These are phyloP conservation scores for Hymenochaete sp. DNA, from an alignment of 1,284 basidiomycete genomes.

Conservation along the genomic window DNA sequence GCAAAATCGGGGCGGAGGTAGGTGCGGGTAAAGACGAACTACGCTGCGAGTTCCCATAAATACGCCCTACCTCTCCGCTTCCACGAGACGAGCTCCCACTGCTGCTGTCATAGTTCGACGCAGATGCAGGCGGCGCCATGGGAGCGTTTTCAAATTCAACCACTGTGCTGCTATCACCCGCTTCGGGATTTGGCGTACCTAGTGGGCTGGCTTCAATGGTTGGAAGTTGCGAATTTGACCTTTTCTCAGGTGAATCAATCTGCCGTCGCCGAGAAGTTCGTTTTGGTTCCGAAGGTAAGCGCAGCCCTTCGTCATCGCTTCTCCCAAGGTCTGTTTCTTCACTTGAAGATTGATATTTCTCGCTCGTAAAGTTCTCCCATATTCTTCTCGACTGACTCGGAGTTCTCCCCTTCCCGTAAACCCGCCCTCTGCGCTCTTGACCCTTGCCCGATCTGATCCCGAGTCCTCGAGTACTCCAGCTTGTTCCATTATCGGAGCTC, in stretches of 20 bases:
- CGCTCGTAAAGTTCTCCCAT: constrained; percentile 15
- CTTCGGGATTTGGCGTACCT: constrained; percentile 5
- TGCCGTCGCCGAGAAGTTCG: constrained; percentile 2
- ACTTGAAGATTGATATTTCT: constrained; percentile 9
- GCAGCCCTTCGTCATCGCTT: constrained; percentile 9
- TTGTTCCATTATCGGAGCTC: constrained; percentile 8
- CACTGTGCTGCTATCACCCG: background rate
- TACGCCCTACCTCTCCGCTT: background rate
- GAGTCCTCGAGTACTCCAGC: constrained; percentile 8
- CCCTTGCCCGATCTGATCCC: constrained; percentile 4
- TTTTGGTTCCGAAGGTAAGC: constrained; percentile 11
- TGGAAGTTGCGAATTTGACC: constrained; percentile 1
- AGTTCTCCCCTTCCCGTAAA: constrained; percentile 2
- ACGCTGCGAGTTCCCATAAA: constrained; percentile 2
- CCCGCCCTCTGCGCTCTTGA: constrained; percentile 10
- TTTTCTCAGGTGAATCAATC: no score
- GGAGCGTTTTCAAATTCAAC: background rate
- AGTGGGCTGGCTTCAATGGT: constrained; percentile 16
- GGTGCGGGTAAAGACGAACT: constrained; percentile 14
- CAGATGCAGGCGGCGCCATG: background rate
- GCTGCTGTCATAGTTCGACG: background rate
- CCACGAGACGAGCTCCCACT: constrained; percentile 1
- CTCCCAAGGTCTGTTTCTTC: constrained; percentile 13
- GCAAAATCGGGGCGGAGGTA: constrained; percentile 7
- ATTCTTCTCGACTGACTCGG: constrained; percentile 14